Percentiles rank a stretch among this genome's conserved stretches.
phyloP scores from a whole-genome alignment of 371 early-diverging fungal species.

The Lichtheimia corymbifera region DNA sequence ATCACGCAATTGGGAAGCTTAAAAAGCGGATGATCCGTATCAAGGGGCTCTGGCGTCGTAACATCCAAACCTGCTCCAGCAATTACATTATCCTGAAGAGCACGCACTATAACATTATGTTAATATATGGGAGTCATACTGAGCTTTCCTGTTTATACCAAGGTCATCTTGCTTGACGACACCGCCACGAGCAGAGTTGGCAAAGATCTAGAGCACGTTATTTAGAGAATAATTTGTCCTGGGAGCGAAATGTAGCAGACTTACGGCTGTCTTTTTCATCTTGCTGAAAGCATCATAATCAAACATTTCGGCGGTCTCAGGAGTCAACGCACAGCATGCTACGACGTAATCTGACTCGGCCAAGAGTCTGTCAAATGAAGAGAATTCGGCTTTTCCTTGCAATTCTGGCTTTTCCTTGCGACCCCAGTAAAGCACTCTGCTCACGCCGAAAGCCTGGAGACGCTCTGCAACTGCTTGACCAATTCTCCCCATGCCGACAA shows the following conservation, averaged over 20 bases:
- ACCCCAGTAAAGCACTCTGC: slow-evolving; percentile 55
- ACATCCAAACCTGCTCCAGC: slow-evolving; percentile 86
- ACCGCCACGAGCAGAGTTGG: slow-evolving; percentile 83
- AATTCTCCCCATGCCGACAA: slow-evolving; percentile 87
- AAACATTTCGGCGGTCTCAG: slow-evolving; percentile 70
- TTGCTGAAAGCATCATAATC: slow-evolving; percentile 57
- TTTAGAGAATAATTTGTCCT: not conserved
- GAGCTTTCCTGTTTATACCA: slow-evolving; percentile 16
- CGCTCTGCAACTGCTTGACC: slow-evolving; percentile 77
- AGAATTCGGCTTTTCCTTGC: slow-evolving; percentile 41
- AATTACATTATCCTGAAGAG: slow-evolving; percentile 58
- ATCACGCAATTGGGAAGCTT: slow-evolving; percentile 65
- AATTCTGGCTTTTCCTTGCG: slow-evolving; percentile 38
- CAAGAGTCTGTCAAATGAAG: slow-evolving; percentile 57
- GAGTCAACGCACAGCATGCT: slow-evolving; percentile 70
- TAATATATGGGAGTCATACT: not conserved
- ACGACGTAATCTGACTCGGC: slow-evolving; percentile 68
- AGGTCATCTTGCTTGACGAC: slow-evolving; percentile 79
- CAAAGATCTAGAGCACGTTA: slow-evolving; percentile 56
- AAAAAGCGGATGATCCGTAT: slow-evolving; percentile 60
- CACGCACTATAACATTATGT: slow-evolving; percentile 37
- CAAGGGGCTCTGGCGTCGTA: slow-evolving; percentile 85
- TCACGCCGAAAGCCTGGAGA: slow-evolving; percentile 68
- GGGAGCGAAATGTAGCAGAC: not conserved
- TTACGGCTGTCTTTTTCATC: slow-evolving; percentile 74